Base-by-base conservation (phyloP, 495 filamentous ascomycete species). In the Hypoxylon lenormandii region DNA sequence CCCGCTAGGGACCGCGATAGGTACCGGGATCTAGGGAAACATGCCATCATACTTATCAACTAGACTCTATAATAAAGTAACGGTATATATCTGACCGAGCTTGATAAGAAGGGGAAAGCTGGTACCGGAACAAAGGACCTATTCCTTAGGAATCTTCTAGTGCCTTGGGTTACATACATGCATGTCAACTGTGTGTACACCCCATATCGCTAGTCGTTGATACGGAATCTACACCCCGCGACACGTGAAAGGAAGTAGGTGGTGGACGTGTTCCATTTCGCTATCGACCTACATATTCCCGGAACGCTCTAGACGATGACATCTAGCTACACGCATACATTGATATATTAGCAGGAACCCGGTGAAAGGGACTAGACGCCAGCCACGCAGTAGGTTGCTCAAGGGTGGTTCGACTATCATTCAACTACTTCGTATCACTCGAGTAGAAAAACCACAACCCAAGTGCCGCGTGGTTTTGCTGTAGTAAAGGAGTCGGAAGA, bases 321-420 rank as follows among this genome's bases (percentile, higher is more conserved):
- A 23, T 19, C 18, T 40, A 36, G 23, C 30, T 23, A 21, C 6
- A 19, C 16, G 18, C 3, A 19, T 26, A 42, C 30, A 13, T 53
- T 47, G 22, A 13, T 18, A 57, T 40, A 4, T 47, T 33, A 11
- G 10, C 6, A 5, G 15, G 36, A 51, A 26, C 49, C 23, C 13
- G 3, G 16, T 12, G 16, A 43, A 18, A 38, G 22, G 15, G 26
- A 56, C 15, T 59, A 40, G 12, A 50, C 36, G 21, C 5, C 38
- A 57, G 53, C 4, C 16, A 4, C 36, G 30, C 5, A 8, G 30
- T 16, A 15, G 37, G n/a, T 58, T 22, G 49, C 60, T 33, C 6
- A 33, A 28, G 3, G 16, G 36, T 70, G 55, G 57, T 58, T 57
- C 56, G 67, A 70, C 45, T 46, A 70, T 66, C 61, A 64, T 46